phyloP scores from a whole-genome alignment of 2,329 filamentous ascomycete genomes.

The Fusarium begoniae region DNA sequence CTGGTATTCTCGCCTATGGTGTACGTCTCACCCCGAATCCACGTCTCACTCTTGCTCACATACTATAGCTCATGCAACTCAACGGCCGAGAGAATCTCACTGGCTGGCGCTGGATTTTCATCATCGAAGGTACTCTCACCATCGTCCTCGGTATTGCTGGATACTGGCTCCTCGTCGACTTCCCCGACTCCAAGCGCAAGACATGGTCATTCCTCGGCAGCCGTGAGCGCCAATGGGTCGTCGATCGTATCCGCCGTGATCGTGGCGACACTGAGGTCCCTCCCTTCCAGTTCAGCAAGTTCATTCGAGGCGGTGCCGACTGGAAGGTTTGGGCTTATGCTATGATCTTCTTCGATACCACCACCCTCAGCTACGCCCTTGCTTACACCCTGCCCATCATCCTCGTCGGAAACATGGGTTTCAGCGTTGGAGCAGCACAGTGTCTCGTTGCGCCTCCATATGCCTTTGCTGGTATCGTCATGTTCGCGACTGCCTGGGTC shows the following conservation, averaged over 20 bases:
- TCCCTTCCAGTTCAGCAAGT: conserved; percentile 58
- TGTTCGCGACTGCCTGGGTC: conserved; percentile 67
- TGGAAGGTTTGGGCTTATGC: conserved; percentile 71
- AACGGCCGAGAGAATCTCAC: conserved; percentile 61
- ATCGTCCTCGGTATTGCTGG: conserved; percentile 58
- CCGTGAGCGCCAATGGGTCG: conserved; percentile 62
- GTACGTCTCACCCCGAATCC: conserved; percentile 50
- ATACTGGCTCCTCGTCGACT: conserved; percentile 70
- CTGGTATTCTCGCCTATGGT: conserved; percentile 76
- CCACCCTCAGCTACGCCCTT: conserved; percentile 78
- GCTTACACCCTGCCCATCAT: conserved; percentile 85
- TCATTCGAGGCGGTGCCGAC: conserved; percentile 59
- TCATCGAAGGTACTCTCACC: conserved; percentile 64
- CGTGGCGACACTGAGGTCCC: conserved; percentile 66
- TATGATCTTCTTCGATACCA: conserved; percentile 70
- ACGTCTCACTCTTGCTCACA: background rate
- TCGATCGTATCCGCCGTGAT: conserved; percentile 64
- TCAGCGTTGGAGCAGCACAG: conserved; percentile 69
- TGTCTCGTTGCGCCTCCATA: conserved; percentile 78
- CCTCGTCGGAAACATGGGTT: conserved; percentile 69
- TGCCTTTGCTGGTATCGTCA: conserved; percentile 70
- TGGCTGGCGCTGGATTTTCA: conserved; percentile 76
- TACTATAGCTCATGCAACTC: conserved; percentile 66
- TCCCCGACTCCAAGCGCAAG: conserved; percentile 65
- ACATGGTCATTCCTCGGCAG: conserved; percentile 63